These are phyloP conservation scores for Ceratocystis ficicola DNA, from an alignment of 2,329 filamentous ascomycete species.

Conservation along the genomic window DNA sequence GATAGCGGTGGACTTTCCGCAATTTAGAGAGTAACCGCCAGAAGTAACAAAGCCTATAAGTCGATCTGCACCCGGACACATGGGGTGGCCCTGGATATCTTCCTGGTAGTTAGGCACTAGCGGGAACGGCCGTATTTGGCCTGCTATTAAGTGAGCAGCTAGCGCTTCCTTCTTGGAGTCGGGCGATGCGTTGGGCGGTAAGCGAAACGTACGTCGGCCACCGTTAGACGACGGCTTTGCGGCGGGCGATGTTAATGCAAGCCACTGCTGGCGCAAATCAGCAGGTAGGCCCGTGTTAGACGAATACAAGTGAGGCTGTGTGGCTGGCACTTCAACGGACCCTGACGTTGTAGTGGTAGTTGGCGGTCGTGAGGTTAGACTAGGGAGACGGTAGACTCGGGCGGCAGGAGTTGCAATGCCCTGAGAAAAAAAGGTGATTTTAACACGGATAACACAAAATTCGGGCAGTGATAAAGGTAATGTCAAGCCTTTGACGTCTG, in stretches of 20 bases:
- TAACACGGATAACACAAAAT: slow-evolving; percentile 44
- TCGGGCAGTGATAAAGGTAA: slow-evolving; percentile 4
- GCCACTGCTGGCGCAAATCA: slow-evolving; percentile 58
- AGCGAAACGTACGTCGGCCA: slow-evolving; percentile 24
- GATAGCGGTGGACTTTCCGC: slow-evolving; percentile 63
- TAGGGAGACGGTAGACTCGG: slow-evolving; percentile 76
- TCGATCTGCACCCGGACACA: slow-evolving; percentile 57
- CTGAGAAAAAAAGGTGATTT: slow-evolving; percentile 53
- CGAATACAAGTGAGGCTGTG: slow-evolving; percentile 33
- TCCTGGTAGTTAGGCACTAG: slow-evolving; percentile 30
- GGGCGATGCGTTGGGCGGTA: slow-evolving; percentile 22
- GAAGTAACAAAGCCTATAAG: slow-evolving; percentile 84
- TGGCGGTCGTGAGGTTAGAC: slow-evolving; percentile 25
- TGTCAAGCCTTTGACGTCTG: not conserved
- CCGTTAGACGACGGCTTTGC: slow-evolving; percentile 23
- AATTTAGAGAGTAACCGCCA: slow-evolving; percentile 67
- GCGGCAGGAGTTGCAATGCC: slow-evolving; percentile 62
- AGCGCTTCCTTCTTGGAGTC: slow-evolving; percentile 35
- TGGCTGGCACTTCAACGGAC: slow-evolving; percentile 37
- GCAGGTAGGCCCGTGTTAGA: slow-evolving; percentile 30
- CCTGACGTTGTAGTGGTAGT: not conserved
- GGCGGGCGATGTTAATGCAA: slow-evolving; percentile 35
- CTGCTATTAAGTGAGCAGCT: slow-evolving; percentile 38
- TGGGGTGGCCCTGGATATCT: slow-evolving; percentile 46
- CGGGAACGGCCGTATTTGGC: slow-evolving; percentile 27